Evolutionary conservation across 768 basidiomycete species (phyloP).

Genomic region (Vararia minispora): DNA sequence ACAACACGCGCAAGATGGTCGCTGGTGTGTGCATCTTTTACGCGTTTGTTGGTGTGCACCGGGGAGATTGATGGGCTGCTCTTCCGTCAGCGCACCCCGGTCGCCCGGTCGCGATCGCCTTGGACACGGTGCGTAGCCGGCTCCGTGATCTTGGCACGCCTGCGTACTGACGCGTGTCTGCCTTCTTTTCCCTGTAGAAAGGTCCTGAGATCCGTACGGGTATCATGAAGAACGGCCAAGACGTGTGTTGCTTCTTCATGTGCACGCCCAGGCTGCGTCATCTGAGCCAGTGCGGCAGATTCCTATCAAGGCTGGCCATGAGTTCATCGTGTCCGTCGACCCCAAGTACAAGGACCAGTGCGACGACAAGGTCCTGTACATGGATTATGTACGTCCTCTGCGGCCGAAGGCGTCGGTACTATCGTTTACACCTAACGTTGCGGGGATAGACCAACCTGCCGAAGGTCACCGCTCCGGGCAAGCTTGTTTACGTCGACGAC

Average conservation of each 20-base stretch:
- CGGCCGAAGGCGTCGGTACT: no score
- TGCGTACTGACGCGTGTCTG: background rate
- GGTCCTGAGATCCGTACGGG: slow-evolving; percentile 99
- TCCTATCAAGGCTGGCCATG: slow-evolving; percentile 82
- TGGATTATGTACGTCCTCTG: slow-evolving; percentile 74
- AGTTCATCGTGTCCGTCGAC: slow-evolving; percentile 86
- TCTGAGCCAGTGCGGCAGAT: slow-evolving; percentile 33
- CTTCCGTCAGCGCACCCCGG: slow-evolving; percentile 51
- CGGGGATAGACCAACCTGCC: slow-evolving; percentile 86
- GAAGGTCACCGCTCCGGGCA: slow-evolving; percentile 95
- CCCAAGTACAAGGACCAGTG: slow-evolving; percentile 65
- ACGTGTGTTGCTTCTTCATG: slow-evolving; percentile 42
- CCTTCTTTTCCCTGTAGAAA: slow-evolving; percentile 47
- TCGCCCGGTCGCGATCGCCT: slow-evolving; percentile 92
- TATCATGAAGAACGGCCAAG: slow-evolving; percentile 73
- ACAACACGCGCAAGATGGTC: slow-evolving; percentile 87
- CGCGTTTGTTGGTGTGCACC: background rate
- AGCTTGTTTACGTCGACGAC: slow-evolving; percentile 96
- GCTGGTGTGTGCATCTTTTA: slow-evolving; percentile 39
- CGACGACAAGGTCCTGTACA: slow-evolving; percentile 76
- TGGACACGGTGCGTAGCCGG: slow-evolving; percentile 72
- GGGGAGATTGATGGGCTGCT: slow-evolving; percentile 6
- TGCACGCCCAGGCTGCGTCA: slow-evolving; percentile 4
- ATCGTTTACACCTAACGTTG: no score
- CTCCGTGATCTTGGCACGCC: background rate